phyloP scores from a whole-genome alignment of 2,329 filamentous ascomycete species.

The Botrytis fabae region DNA sequence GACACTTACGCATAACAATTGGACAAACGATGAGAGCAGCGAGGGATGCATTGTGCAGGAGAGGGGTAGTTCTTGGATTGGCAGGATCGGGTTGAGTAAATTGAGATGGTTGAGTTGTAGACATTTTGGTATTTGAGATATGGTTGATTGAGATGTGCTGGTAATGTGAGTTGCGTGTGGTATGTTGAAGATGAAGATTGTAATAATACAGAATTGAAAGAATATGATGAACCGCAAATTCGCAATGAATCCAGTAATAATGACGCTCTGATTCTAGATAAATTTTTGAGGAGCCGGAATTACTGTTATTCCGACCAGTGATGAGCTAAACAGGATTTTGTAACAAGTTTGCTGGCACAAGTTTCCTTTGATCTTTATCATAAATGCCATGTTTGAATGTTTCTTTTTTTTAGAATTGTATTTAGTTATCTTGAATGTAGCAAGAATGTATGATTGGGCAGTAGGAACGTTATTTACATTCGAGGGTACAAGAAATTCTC shows the following conservation, averaged over 20 bases:
- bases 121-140: neutral
- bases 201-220: no score
- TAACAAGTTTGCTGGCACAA: neutral
- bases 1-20: slow-evolving; percentile 45
- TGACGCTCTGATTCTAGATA: slow-evolving; percentile 12
- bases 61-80: slow-evolving; percentile 17
- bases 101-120: slow-evolving; percentile 7
- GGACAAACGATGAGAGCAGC: slow-evolving; percentile 54
- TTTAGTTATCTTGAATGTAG: neutral
- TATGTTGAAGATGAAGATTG: neutral
- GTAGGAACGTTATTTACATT: neutral
- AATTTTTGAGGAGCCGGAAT: slow-evolving; percentile 3
- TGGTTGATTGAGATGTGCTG: neutral
- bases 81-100: slow-evolving; percentile 9
- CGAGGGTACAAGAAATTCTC: neutral
- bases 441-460: neutral
- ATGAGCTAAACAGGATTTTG: neutral
- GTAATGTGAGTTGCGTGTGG: neutral
- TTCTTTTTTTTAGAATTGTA: no score
- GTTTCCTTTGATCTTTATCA: neutral
- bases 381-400: neutral
- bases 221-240: neutral
- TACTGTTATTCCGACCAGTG: slow-evolving; percentile 2
- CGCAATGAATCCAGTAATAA: neutral
- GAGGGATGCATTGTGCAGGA: slow-evolving; percentile 43